These are phyloP conservation scores for Eucalyptus regnans DNA, from an alignment of 345 rosid genomes.

Conservation along the genomic window DNA sequence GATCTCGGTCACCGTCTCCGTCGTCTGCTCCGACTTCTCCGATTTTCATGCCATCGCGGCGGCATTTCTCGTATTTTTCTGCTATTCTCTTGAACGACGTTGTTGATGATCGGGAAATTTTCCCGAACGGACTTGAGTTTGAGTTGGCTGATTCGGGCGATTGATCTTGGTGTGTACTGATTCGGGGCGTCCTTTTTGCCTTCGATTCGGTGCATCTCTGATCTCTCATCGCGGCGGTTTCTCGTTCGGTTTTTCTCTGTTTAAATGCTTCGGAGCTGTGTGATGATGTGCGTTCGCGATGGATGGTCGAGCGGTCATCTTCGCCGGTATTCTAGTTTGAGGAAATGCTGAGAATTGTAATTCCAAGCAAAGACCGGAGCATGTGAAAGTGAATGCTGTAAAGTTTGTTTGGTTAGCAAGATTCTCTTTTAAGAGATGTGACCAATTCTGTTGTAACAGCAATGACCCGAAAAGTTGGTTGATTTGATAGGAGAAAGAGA, in stretches of 20 bases:
- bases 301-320: neutral
- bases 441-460: neutral
- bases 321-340: neutral
- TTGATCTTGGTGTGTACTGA: neutral
- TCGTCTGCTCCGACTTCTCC: neutral
- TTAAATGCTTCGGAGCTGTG: neutral
- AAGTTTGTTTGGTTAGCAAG: neutral
- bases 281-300: neutral
- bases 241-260: neutral
- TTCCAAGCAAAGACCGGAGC: neutral
- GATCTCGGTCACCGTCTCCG: neutral
- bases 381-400: neutral
- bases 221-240: neutral
- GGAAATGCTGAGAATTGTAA: neutral
- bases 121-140: neutral
- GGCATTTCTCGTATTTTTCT: neutral
- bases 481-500: neutral
- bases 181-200: neutral
- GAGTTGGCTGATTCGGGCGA: neutral
- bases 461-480: neutral
- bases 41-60: neutral
- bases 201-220: neutral
- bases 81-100: neutral
- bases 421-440: neutral
- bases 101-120: neutral